phyloP scores from a whole-genome alignment of 352 stramenopile species.

The Phytophthora boehmeriae region DNA sequence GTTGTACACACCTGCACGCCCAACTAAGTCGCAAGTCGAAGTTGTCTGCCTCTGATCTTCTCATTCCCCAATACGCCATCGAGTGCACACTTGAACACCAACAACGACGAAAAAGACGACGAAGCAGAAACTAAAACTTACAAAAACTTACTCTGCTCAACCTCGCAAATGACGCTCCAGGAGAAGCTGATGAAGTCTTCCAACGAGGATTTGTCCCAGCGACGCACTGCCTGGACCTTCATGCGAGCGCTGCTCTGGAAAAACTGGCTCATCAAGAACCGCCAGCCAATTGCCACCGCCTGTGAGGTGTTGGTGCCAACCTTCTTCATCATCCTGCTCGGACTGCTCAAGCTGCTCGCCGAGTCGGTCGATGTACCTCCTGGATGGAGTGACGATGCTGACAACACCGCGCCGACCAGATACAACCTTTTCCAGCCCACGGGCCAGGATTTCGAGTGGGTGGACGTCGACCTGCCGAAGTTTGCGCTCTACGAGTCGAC shows the following conservation, averaged over 20 bases:
- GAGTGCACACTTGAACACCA: constrained; percentile 1
- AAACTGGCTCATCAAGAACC: constrained; percentile 68
- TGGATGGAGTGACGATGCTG: constrained; percentile 49
- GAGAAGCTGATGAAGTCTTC: constrained; percentile 9
- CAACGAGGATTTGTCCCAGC: constrained; percentile 4
- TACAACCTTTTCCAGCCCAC: constrained; percentile 61
- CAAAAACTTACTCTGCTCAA: not conserved
- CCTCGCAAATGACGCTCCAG: not conserved
- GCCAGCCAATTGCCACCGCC: constrained; percentile 46
- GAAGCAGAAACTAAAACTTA: too few relatives aligned
- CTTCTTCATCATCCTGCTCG: constrained; percentile 62
- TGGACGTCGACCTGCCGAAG: constrained; percentile 36
- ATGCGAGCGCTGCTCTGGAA: constrained; percentile 60
- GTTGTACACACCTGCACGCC: too few relatives aligned
- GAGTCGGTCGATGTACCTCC: constrained; percentile 47
- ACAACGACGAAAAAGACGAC: not conserved
- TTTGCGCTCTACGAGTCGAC: constrained; percentile 60
- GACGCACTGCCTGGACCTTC: constrained; percentile 24
- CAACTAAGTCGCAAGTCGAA: too few relatives aligned
- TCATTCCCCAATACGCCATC: constrained; percentile 12
- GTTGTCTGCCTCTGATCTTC: not conserved
- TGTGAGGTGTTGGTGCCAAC: constrained; percentile 58
- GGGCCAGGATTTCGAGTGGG: constrained; percentile 38
- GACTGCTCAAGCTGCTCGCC: constrained; percentile 49
- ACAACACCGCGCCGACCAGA: constrained; percentile 23